Evolutionary conservation across 768 basidiomycete genomes (phyloP).

Genomic region (Rhodotorula paludigena): DNA sequence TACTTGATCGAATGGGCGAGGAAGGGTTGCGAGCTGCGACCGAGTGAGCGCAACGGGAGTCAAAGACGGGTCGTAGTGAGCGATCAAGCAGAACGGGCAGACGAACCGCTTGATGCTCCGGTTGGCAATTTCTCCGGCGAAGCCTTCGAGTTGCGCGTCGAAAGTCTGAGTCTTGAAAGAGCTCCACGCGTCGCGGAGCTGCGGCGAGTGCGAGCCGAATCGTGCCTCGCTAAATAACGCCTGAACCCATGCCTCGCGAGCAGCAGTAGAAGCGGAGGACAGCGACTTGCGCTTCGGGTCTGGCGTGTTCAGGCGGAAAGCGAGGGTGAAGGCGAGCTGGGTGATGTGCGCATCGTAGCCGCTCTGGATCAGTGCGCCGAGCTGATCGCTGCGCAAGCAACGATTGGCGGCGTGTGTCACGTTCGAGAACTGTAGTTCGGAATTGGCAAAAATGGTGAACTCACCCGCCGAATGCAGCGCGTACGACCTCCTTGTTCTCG

Average conservation of each 20-base stretch:
- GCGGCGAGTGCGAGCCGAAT: neutral
- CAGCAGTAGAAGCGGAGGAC: neutral
- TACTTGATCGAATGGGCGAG: neutral
- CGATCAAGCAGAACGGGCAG: neutral
- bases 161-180: too few relatives aligned
- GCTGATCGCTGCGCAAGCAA: neutral
- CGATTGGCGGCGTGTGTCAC: too few relatives aligned
- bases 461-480: neutral
- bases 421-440: too few relatives aligned
- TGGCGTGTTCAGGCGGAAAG: constrained; percentile 2
- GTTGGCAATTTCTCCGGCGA: neutral
- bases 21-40: neutral
- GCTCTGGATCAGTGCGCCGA: constrained; percentile 6
- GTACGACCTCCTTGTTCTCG: neutral
- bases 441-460: neutral
- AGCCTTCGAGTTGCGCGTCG: neutral
- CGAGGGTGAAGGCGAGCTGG: neutral
- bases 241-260: neutral
- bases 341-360: constrained; percentile 17
- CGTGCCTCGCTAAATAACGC: neutral
- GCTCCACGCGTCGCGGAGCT: neutral
- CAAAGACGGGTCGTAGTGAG: neutral
- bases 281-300: neutral
- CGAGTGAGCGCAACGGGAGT: neutral
- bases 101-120: neutral